Base-by-base conservation (phyloP, 495 filamentous ascomycete species). In the Pseudoneurospora amorphoporcata region DNA sequence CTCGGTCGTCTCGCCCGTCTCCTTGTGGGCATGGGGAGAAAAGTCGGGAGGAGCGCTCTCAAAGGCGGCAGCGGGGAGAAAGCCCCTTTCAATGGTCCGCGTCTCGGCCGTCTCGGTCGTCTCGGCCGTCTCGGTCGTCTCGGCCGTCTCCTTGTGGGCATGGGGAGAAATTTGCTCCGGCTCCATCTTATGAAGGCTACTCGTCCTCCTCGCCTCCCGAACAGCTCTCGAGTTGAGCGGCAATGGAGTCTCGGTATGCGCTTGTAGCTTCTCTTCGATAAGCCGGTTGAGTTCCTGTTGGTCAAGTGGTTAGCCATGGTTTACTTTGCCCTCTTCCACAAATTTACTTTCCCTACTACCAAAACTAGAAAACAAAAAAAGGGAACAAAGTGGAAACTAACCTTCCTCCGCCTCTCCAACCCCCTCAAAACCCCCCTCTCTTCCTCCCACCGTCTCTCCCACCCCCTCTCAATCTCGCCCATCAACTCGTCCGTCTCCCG, bases 241-340 rank as follows among this genome's bases (percentile, higher is more conserved):
- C 23, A 79, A 9, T 0, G 80, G 69, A 29, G 73, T 73, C 72
- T 77, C 72, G 4, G 53, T 65, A 4, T 65, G 53, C 2, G 32
- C 14, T 2, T 35, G 53, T 37, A 83, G 72, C 69, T 80, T 74
- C 19, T 81, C 81, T 41, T 82, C 81, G 38, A 83, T 79, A 32
- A 77, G 75, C 4, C 74, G 78, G 47, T 83, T 83, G 23, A 83
- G 72, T 61, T 83, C 80, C 81, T 83, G 39, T 35, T 14, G 5
- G 35, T 16, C 16, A 43, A 4, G 4, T 23, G 1, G 45, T 53
- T 10, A 53, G 45, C 45, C n/a, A 47, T 47, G 5, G 2, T 40
- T 12, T 40, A 1, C 39, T 12, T 8, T 40, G 35, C 5, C 35
- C 39, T 40, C 39, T 40, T 40, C 39, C 39, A 9, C 10, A 40